Evolutionary conservation across 805 yeast genomes (phyloP), one percentile per base, ranked within the genome.

Genomic region (Saccharomycopsis malanga): DNA sequence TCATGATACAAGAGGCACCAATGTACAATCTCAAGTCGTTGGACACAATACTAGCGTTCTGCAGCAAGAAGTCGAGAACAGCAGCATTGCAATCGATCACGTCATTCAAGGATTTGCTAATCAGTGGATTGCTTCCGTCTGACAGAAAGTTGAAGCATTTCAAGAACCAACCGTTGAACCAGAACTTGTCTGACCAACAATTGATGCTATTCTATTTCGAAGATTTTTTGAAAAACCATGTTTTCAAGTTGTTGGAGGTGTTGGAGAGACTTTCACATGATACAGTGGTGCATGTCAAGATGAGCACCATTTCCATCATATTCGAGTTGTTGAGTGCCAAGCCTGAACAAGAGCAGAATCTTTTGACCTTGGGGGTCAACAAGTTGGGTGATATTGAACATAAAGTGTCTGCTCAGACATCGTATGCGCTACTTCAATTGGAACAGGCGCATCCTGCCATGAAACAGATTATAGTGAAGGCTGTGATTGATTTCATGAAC

Each of bases 341-440:
- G 63, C 98, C 98, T 3, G 98, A 93, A 68, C 98, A 93, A 70
- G 98, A 93, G 64, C 94, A 82, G 44, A 93, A 93, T 63, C 69
- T 93, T 55, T 71, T 93, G 57, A 76, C 88, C 57, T 71, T 93
- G 45, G 96, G 95, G 45, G 93, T 88, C 39, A 93, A 93, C 64
- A 93, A 93, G 62, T 71, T 93, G 32, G 98, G 98, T 66, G 98
- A 93, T 61, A 75, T 76, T 38, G 96, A 91, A 53, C 83, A 86
- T 53, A 87, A 87, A 61, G 96, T 93, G 4, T 78, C 94, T 1
- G 84, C 98, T 0, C 86, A 86, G 60, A 78, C 95, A 1, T 88
- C 97, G 4, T 87, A 77, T 62, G 80, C 82, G 54, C 67, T 93
- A 39, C 71, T 89, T 54, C 82, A 83, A 57, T 66, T 88, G 36